These are phyloP conservation scores for Bremia lactucae DNA, from an alignment of 352 stramenopile species.

Conservation along the genomic window DNA sequence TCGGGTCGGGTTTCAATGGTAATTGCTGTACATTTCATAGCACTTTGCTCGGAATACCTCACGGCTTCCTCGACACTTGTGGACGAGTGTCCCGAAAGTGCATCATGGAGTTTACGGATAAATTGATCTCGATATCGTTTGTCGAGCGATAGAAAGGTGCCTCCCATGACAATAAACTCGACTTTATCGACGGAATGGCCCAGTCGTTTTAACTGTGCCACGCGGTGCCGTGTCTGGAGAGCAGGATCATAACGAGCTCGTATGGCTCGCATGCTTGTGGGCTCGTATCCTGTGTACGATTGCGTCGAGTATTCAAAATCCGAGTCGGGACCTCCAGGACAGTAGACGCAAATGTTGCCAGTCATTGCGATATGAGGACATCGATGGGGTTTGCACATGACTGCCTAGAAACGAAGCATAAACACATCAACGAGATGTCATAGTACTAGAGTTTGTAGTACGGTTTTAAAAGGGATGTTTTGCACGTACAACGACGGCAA, in stretches of 20 bases:
- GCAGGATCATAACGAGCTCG: constrained; percentile 92
- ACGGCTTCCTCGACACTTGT: constrained; percentile 88
- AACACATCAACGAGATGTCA: too few species aligned
- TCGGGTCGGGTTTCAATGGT: constrained; percentile 97
- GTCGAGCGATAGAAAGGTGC: constrained; percentile 94
- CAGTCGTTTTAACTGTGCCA: constrained; percentile 80
- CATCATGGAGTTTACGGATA: constrained; percentile 93
- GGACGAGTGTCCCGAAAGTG: constrained; percentile 88
- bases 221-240: constrained; percentile 86
- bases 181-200: constrained; percentile 94
- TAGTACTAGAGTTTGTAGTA: too few species aligned
- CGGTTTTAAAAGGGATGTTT: not conserved
- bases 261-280: constrained; percentile 94
- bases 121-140: constrained; percentile 93
- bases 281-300: constrained; percentile 96
- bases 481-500: constrained; percentile 85
- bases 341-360: constrained; percentile 95
- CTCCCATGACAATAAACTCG: constrained; percentile 97
- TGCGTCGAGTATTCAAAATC: constrained; percentile 97
- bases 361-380: constrained; percentile 96
- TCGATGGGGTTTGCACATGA: constrained; percentile 97
- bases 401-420: constrained; percentile 55
- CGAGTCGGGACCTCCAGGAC: constrained; percentile 89
- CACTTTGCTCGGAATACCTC: constrained; percentile 87
- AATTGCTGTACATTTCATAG: constrained; percentile 85